A percentile compares a stretch with the other conserved stretches of the same genome.
These are phyloP conservation scores for Corymbia calophylla DNA, from an alignment of 441 rosid genomes.

Conservation along the genomic window DNA sequence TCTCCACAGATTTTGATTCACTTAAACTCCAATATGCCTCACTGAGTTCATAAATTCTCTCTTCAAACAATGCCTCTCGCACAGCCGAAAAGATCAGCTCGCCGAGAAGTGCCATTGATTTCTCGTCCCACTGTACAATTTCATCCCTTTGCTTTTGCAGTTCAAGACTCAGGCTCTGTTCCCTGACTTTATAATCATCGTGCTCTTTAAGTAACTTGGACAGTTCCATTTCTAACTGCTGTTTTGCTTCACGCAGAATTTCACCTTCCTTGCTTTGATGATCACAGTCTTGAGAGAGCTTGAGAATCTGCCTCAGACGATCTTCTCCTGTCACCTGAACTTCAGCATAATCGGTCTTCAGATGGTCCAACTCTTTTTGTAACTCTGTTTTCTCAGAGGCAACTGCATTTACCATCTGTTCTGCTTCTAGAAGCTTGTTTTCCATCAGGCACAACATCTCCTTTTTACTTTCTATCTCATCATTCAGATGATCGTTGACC, in stretches of 20 bases:
- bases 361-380: constrained; percentile 34
- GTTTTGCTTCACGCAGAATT: constrained; percentile 28
- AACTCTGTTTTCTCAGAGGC: constrained; percentile 40
- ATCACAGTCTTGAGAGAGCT: constrained; percentile 44
- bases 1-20: constrained; percentile 36
- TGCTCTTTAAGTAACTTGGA: constrained; percentile 30
- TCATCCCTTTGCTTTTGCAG: constrained; percentile 37
- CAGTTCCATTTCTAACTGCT: constrained; percentile 38
- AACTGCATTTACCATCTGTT: constrained; percentile 24
- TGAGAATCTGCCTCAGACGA: constrained; percentile 39
- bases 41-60: constrained; percentile 42
- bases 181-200: constrained; percentile 38
- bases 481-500: constrained; percentile 32
- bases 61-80: constrained; percentile 51
- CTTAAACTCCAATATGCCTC: constrained; percentile 39
- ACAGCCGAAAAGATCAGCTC: constrained; percentile 49
- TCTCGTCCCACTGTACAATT: constrained; percentile 47
- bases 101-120: constrained; percentile 37
- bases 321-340: constrained; percentile 35
- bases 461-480: constrained; percentile 35
- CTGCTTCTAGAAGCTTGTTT: constrained; percentile 33
- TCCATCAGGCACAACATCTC: constrained; percentile 37
- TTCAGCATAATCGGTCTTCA: constrained; percentile 51
- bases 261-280: constrained; percentile 36
- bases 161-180: constrained; percentile 44